phyloP scores from a whole-genome alignment of 179 eudicot genomes.

The Spergularia azorica region DNA sequence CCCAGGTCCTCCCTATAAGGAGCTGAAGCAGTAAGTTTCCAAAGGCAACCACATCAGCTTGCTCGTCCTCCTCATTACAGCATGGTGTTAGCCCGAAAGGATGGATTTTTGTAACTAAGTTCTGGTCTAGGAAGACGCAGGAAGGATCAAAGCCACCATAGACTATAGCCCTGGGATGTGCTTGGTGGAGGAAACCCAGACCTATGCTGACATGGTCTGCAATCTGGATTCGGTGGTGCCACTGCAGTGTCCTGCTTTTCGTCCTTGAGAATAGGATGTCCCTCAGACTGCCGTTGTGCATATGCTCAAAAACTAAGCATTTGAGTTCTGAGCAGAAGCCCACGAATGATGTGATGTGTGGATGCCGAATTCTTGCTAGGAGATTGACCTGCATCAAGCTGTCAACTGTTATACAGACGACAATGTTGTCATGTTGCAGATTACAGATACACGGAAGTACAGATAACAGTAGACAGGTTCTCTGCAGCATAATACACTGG shows the following conservation, averaged over 20 bases:
- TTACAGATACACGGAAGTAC: no score
- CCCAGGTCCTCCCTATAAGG: slow-evolving; percentile 61
- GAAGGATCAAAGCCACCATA: slow-evolving; percentile 58
- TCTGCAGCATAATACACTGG: not conserved
- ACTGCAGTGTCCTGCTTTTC: slow-evolving; percentile 44
- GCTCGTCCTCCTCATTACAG: slow-evolving; percentile 26
- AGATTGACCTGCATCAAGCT: slow-evolving; percentile 53
- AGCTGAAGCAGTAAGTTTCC: slow-evolving; percentile 73
- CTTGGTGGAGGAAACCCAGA: slow-evolving; percentile 57
- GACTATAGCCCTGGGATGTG: slow-evolving; percentile 53
- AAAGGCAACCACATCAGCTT: slow-evolving; percentile 44
- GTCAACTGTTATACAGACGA: not conserved
- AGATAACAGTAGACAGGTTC: no score
- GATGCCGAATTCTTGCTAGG: slow-evolving; percentile 54
- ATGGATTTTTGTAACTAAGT: slow-evolving; percentile 52
- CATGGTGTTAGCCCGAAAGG: slow-evolving; percentile 31
- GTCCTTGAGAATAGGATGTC: slow-evolving; percentile 57
- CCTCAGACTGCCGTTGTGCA: slow-evolving; percentile 68
- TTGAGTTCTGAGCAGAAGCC: slow-evolving; percentile 68
- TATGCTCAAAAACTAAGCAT: slow-evolving; percentile 70
- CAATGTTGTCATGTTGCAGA: no score
- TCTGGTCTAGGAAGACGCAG: slow-evolving; percentile 56
- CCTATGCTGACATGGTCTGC: slow-evolving; percentile 59
- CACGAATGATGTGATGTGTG: slow-evolving; percentile 45
- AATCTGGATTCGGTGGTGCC: slow-evolving; percentile 65